Conservation (phyloP, 495 filamentous ascomycete species). For the Podospora didyma region DNA sequence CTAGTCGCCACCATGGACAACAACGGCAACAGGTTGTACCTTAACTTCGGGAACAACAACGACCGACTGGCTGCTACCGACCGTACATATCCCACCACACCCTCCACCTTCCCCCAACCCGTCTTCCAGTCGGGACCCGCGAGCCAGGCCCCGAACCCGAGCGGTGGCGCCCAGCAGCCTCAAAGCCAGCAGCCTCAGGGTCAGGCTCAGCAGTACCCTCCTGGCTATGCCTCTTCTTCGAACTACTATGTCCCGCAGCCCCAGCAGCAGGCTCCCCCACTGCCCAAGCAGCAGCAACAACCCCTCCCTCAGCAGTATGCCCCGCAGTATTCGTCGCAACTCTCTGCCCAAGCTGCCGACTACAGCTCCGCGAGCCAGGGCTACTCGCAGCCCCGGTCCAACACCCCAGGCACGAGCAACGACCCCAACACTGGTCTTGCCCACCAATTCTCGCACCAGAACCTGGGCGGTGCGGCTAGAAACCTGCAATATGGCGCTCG, state of each 20-base stretch:
- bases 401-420: constrained; percentile 51
- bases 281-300: constrained; percentile 4
- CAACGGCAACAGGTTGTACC: constrained; percentile 60
- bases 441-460: constrained; percentile 96
- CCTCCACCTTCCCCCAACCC: constrained; percentile 92
- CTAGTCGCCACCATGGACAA: constrained; percentile 41
- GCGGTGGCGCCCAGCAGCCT: constrained; percentile 31
- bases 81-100: constrained; percentile 92
- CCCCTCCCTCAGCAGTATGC: constrained; percentile 32
- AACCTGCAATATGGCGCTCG: constrained; percentile 62
- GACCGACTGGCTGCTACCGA: constrained; percentile 62
- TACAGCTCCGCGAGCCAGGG: constrained; percentile 32
- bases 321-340: constrained; percentile 29
- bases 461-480: constrained; percentile 68
- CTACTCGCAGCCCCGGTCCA: constrained; percentile 57
- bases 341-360: constrained; percentile 21
- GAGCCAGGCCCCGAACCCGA: constrained; percentile 22
- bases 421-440: constrained; percentile 80
- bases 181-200: constrained; percentile 7
- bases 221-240: constrained; percentile 27
- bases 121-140: constrained; percentile 49
- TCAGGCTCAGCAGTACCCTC: constrained; percentile 15
- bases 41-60: constrained; percentile 69
- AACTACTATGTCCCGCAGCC: constrained; percentile 24
- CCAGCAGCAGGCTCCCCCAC: constrained; percentile 5